These are phyloP conservation scores for Leishmania turanica DNA, from an alignment of 208 protist genomes.

Conservation along the genomic window DNA sequence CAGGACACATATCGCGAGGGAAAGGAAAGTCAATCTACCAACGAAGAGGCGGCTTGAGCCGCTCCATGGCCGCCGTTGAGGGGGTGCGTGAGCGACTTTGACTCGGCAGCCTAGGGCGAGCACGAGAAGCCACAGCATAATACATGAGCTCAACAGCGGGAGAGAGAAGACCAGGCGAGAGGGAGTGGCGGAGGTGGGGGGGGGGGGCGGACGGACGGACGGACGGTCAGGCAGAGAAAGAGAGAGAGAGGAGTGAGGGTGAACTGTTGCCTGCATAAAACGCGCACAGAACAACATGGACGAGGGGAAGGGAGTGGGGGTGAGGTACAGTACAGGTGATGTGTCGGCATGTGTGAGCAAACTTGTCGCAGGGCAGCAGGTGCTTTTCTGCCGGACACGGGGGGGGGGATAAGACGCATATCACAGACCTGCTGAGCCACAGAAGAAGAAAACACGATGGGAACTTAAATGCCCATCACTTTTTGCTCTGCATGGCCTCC, in stretches of 20 bases:
- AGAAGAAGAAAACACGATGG: neutral
- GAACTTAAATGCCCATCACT: neutral
- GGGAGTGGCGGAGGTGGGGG: neutral
- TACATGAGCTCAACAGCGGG: conserved; percentile 7
- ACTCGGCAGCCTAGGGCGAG: neutral
- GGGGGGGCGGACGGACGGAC: neutral
- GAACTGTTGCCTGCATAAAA: neutral
- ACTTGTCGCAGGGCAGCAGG: neutral
- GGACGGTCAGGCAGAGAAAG: neutral
- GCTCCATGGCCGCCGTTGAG: neutral
- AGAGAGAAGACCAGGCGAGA: neutral
- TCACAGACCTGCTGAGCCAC: neutral
- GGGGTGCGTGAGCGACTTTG: conserved; percentile 8
- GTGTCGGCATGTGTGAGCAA: neutral
- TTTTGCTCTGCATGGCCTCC: conserved; percentile 4
- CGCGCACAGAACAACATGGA: neutral
- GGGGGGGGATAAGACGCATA: neutral
- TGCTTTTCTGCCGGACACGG: neutral
- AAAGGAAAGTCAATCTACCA: neutral
- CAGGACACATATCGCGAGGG: neutral
- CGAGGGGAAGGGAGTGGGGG: neutral
- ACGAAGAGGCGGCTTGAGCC: neutral
- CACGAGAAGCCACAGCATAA: neutral
- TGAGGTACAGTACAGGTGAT: neutral
- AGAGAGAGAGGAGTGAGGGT: neutral